phyloP scores from a whole-genome alignment of 176 grass and related monocot species.

The Bromus sterilis region DNA sequence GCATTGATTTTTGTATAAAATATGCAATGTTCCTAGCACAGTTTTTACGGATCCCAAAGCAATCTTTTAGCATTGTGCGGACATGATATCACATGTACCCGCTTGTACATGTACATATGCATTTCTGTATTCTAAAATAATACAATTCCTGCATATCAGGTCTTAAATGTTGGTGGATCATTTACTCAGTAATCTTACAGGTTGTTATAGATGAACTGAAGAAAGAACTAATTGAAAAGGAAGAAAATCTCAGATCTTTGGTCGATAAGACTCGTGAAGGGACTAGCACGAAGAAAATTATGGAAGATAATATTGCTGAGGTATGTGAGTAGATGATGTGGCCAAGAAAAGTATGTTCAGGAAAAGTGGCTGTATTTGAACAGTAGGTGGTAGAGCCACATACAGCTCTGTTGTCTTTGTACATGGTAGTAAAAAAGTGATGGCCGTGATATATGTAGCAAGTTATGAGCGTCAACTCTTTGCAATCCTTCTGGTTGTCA shows the following conservation, averaged over 20 bases:
- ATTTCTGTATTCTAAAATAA: neutral
- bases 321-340: constrained; percentile 34
- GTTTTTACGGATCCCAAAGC: too few relatives aligned
- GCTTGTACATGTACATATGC: too few relatives aligned
- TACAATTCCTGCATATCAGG: neutral
- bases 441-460: neutral
- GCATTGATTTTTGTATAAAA: too few relatives aligned
- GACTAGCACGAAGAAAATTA: constrained; percentile 32
- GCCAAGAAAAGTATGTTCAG: neutral
- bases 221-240: constrained; percentile 39
- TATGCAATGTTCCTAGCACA: too few relatives aligned
- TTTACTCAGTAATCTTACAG: constrained; percentile 33
- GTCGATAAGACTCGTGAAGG: constrained; percentile 56
- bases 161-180: neutral
- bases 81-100: too few relatives aligned
- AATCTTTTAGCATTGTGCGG: too few relatives aligned
- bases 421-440: neutral
- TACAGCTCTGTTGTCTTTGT: neutral
- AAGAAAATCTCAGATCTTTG: constrained; percentile 45
- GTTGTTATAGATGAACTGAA: constrained; percentile 56
- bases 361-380: neutral
- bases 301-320: constrained; percentile 46
- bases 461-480: neutral
- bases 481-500: neutral
- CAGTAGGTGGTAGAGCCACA: neutral